phyloP scores from a whole-genome alignment of 371 early-diverging fungal genomes.

The Catenaria anguillulae region DNA sequence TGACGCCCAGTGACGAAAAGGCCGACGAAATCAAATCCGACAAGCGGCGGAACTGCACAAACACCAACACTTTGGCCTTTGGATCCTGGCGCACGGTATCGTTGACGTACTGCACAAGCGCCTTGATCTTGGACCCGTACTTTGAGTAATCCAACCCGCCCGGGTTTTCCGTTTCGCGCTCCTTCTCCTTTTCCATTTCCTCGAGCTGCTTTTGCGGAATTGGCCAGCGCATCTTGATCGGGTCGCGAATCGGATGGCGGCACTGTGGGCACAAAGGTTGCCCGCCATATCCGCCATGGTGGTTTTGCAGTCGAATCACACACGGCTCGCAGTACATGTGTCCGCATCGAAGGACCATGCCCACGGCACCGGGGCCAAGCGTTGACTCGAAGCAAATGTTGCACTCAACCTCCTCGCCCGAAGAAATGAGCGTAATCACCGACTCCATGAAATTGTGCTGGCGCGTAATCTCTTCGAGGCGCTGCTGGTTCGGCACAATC shows the following conservation, averaged over 20 bases:
- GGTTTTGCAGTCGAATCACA: no score
- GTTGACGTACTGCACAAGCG: neutral
- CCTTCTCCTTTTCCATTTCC: neutral
- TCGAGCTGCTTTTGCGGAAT: neutral
- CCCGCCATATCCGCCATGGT: no score
- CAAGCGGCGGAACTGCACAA: constrained; percentile 2
- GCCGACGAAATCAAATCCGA: neutral
- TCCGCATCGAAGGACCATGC: neutral
- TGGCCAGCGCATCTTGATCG: neutral
- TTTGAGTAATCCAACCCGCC: neutral
- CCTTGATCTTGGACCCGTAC: constrained; percentile 3
- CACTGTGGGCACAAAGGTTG: no score
- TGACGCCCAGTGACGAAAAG: neutral
- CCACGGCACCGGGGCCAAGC: neutral
- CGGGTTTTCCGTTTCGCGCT: neutral
- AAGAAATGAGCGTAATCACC: neutral
- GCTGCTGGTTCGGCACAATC: neutral
- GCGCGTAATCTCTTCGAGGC: neutral
- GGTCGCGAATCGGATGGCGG: neutral
- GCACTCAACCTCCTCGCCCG: neutral
- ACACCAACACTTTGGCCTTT: constrained; percentile 1
- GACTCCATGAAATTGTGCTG: neutral
- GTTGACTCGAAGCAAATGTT: neutral
- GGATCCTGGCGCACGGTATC: neutral
- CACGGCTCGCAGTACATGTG: neutral